These are phyloP conservation scores for Aquilaria malaccensis DNA, from an alignment of 345 rosid species.

Conservation along the genomic window DNA sequence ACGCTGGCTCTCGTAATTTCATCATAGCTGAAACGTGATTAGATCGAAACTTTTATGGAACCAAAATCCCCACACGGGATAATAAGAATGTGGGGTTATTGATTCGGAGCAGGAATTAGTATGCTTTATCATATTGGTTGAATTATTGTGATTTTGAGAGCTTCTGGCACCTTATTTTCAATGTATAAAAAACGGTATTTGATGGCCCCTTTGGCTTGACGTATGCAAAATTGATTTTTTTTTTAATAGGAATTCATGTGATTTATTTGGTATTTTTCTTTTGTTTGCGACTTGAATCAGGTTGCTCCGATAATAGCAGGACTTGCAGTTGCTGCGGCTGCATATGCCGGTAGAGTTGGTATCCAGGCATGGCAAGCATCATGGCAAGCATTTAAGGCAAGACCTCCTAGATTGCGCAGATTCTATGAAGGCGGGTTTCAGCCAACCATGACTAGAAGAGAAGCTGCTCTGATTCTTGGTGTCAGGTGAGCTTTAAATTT, in stretches of 20 bases:
- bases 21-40: too few relatives aligned
- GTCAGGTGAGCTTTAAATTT: constrained; percentile 40
- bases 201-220: too few relatives aligned
- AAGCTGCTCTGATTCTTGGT: constrained; percentile 86
- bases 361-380: constrained; percentile 84
- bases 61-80: too few relatives aligned
- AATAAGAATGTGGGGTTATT: too few relatives aligned
- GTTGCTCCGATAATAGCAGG: constrained; percentile 72
- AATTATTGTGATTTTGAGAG: too few relatives aligned
- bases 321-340: constrained; percentile 76
- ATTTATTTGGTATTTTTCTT: background rate
- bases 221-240: too few relatives aligned
- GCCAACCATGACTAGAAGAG: constrained; percentile 60
- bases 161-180: too few relatives aligned
- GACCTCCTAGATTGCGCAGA: constrained; percentile 56
- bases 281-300: constrained; percentile 19
- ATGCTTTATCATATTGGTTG: too few relatives aligned
- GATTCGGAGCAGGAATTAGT: too few relatives aligned
- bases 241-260: background rate
- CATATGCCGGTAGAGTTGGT: constrained; percentile 71
- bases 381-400: constrained; percentile 79
- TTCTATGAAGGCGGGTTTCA: constrained; percentile 91
- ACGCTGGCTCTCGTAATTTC: too few relatives aligned
- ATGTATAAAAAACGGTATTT: background rate
- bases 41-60: too few relatives aligned